A percentile compares a stretch with the other conserved stretches of the same genome.
Evolutionary conservation across 1,139 yeast species (phyloP).

Genomic region (Petasospora fabianii): DNA sequence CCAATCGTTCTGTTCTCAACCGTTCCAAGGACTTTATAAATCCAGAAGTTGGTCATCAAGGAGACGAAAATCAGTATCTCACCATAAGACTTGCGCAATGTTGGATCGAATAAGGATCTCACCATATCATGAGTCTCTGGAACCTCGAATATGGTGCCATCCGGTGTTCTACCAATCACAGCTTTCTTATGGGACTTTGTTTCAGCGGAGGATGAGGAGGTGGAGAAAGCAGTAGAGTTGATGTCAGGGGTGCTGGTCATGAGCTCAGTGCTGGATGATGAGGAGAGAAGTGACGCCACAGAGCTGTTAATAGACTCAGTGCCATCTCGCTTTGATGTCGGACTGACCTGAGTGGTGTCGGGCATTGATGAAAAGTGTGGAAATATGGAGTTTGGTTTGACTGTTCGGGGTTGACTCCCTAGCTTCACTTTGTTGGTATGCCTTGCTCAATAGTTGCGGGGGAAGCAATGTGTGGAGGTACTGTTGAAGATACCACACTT

Average conservation of each 20-base stretch:
- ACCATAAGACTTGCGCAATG: constrained; percentile 61
- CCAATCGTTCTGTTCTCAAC: constrained; percentile 29
- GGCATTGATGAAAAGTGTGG: too few relatives aligned
- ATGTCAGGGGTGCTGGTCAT: background rate
- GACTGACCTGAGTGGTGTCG: background rate
- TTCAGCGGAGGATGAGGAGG: too few relatives aligned
- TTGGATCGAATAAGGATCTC: constrained; percentile 75
- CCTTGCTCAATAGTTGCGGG: background rate
- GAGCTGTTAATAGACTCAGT: constrained; percentile 2
- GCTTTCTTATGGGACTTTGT: background rate
- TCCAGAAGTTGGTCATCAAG: constrained; percentile 47
- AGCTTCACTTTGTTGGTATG: too few relatives aligned
- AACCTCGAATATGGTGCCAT: constrained; percentile 48
- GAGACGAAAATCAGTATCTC: constrained; percentile 57
- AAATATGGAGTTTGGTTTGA: background rate
- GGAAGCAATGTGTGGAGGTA: background rate
- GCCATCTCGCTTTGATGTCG: background rate
- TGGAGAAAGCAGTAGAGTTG: constrained; percentile 2
- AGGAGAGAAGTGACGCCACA: constrained; percentile 10
- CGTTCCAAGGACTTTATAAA: constrained; percentile 41
- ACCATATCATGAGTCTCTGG: constrained; percentile 89
- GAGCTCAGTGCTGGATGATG: constrained; percentile 1
- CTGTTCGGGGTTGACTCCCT: too few relatives aligned
- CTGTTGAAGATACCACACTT: constrained; percentile 11
- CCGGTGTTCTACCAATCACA: constrained; percentile 42